Conservation (phyloP, 2,329 filamentous ascomycete species). For the Malbranchea zuffiana region DNA sequence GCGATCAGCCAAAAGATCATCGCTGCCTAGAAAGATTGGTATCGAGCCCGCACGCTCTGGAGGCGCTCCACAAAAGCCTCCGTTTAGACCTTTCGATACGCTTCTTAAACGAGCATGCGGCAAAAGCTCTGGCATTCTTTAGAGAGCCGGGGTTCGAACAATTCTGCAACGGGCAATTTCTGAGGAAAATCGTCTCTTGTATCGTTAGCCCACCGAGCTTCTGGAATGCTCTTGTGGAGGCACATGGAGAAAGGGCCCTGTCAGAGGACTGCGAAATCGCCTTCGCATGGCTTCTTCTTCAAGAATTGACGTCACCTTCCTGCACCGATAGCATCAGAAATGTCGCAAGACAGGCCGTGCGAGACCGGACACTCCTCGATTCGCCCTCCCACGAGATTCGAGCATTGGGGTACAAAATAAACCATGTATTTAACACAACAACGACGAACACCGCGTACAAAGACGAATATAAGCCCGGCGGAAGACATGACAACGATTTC, state of each 20-base stretch:
- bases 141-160: neutral
- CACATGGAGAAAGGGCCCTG: neutral
- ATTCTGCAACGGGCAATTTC: constrained; percentile 3
- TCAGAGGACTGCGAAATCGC: neutral
- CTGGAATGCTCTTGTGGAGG: neutral
- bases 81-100: neutral
- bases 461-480: constrained; percentile 16
- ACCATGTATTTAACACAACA: neutral
- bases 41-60: neutral
- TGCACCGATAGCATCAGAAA: neutral
- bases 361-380: neutral
- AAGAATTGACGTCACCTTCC: neutral
- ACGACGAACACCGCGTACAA: neutral
- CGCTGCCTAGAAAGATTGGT: neutral
- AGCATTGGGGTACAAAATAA: neutral
- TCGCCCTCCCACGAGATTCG: neutral
- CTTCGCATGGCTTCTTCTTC: neutral
- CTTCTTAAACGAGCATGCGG: neutral
- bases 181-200: neutral
- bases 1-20: neutral
- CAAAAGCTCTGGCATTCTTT: neutral
- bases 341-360: neutral
- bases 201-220: neutral
- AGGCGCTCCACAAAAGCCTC: neutral
- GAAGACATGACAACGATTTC: constrained; percentile 31